These are phyloP conservation scores for Xylariaceae sp. DNA, from an alignment of 2,329 filamentous ascomycete species.

Conservation along the genomic window DNA sequence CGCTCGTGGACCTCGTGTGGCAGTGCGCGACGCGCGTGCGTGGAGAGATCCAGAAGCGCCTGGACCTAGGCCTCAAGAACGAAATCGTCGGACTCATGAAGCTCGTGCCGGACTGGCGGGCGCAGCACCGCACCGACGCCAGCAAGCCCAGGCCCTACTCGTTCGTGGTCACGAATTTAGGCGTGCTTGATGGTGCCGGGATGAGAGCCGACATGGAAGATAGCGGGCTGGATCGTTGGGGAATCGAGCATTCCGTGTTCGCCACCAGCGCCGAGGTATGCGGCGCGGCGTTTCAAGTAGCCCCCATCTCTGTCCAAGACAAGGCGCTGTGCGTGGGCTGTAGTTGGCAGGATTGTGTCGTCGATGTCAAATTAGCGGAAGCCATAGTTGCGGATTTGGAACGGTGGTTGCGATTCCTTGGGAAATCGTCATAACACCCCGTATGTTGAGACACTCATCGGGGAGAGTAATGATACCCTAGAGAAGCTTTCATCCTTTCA, in stretches of 20 bases:
- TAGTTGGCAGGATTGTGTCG: conserved; percentile 36
- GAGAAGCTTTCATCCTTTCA: too few relatives aligned
- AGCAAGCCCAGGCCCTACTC: conserved; percentile 41
- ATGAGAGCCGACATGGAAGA: background rate
- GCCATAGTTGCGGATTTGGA: conserved; percentile 31
- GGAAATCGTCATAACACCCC: background rate
- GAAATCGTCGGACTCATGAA: conserved; percentile 44
- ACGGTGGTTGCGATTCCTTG: conserved; percentile 29
- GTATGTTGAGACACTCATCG: background rate
- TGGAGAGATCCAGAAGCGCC: conserved; percentile 39
- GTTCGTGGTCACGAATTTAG: conserved; percentile 47
- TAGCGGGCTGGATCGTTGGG: conserved; percentile 17
- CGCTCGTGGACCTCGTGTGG: conserved; percentile 28
- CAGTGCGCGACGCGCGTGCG: conserved; percentile 37
- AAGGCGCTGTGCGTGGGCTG: conserved; percentile 29
- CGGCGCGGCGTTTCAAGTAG: conserved; percentile 29
- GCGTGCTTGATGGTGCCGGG: conserved; percentile 39
- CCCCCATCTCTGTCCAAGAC: conserved; percentile 28
- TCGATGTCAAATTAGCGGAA: conserved; percentile 31
- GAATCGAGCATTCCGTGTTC: conserved; percentile 30
- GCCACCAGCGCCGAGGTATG: conserved; percentile 32
- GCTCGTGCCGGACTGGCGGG: conserved; percentile 45
- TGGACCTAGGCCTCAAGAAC: conserved; percentile 41
- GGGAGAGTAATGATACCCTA: background rate
- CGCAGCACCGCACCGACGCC: conserved; percentile 38